Percentiles rank a stretch among this genome's conserved stretches.
Evolutionary conservation across 805 yeast species (phyloP).

Genomic region (Wickerhamomyces bisporus): DNA sequence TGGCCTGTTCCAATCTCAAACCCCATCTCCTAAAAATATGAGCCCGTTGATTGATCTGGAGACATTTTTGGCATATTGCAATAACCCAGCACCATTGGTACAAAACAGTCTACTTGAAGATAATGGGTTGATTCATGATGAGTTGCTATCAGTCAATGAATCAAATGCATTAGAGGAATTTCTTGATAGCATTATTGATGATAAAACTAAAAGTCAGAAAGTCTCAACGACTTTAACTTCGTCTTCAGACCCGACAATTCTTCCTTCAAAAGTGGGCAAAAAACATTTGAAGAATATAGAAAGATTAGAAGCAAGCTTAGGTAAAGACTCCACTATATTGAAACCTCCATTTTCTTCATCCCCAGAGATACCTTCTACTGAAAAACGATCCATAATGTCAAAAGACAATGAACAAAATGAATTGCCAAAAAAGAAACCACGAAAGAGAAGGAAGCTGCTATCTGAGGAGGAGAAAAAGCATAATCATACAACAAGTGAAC

Average conservation of each 20-base stretch:
- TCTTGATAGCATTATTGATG: slow-evolving; percentile 25
- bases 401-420: not conserved
- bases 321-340: too few species aligned
- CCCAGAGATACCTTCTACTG: not conserved
- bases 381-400: too few species aligned
- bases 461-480: slow-evolving; percentile 23
- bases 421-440: slow-evolving; percentile 4
- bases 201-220: slow-evolving; percentile 7
- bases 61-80: slow-evolving; percentile 11
- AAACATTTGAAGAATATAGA: too few species aligned
- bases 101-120: not conserved
- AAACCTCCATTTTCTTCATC: not conserved
- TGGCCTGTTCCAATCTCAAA: not conserved
- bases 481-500: slow-evolving; percentile 24
- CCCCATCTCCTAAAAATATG: slow-evolving; percentile 2
- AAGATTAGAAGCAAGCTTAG: too few species aligned
- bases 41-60: slow-evolving; percentile 11
- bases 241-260: too few species aligned
- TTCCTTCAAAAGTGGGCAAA: too few species aligned
- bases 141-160: slow-evolving; percentile 23
- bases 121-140: slow-evolving; percentile 7
- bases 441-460: slow-evolving; percentile 17
- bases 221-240: too few species aligned
- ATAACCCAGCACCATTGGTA: slow-evolving; percentile 2
- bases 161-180: slow-evolving; percentile 24